Percentiles rank a stretch among this genome's conserved stretches.
Evolutionary conservation across 768 basidiomycete genomes (phyloP).

Genomic region (Podaxis rugospora): DNA sequence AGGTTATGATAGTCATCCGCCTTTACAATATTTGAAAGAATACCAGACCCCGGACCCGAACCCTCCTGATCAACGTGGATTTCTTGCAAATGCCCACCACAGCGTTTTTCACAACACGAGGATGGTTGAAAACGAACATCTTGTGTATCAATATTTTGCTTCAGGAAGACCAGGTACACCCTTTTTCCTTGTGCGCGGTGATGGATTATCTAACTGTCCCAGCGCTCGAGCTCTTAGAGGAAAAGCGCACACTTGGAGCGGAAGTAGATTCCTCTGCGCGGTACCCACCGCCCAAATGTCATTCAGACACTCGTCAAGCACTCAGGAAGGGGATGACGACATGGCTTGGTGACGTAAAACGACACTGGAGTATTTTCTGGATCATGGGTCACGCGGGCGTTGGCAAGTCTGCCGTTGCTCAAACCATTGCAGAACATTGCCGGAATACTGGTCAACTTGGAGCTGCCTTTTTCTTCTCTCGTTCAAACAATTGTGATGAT

Average conservation of each 20-base stretch:
- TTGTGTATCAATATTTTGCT: neutral
- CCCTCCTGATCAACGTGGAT: neutral
- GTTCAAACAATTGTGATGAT: neutral
- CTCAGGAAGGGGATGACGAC: neutral
- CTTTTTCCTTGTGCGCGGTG: neutral
- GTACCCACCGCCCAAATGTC: neutral
- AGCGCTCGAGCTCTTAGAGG: neutral
- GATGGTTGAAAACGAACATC: neutral
- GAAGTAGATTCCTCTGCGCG: neutral
- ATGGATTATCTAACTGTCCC: neutral
- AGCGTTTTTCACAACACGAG: neutral
- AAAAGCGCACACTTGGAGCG: neutral
- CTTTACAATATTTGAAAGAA: no score
- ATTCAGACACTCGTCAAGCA: neutral
- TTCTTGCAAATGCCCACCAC: neutral
- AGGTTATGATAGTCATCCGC: no score
- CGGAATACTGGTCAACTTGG: neutral
- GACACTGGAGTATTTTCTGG: neutral
- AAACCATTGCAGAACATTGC: neutral
- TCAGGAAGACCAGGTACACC: neutral
- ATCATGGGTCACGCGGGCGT: neutral
- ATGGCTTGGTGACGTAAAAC: neutral
- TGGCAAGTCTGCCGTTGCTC: neutral
- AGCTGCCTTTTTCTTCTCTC: neutral
- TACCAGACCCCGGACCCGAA: neutral